Evolutionary conservation across 208 protist species (phyloP), one percentile per base, ranked within the genome.

Genomic region (Sergeia podlipaevii): DNA sequence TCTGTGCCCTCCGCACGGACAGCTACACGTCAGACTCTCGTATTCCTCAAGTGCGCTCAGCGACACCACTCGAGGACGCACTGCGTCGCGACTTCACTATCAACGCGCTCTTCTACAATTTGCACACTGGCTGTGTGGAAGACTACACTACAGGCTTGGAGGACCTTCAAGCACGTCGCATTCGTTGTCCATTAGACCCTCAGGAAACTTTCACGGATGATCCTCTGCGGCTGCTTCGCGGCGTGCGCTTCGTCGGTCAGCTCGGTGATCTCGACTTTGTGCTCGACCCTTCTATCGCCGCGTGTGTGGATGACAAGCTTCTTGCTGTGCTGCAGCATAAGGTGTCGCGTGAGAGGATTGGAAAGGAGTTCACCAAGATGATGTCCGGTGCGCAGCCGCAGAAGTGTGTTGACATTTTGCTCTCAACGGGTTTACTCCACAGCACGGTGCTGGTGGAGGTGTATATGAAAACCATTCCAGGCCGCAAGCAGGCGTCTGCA

Each of bases 71-170:
- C n/a, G 84, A 99, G 56, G 98, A 99, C 70, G 96, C 97, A 2
- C 47, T 83, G 23, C 67, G 98, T 15, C 79, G 98, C 23, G 98
- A 99, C 74, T 97, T 99, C 56, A 99, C 97, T n/a, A 95, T 99
- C 29, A 99, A 99, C 74, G 66, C 96, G 15, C 79, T 99, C 4
- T 99, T 99, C 63, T 99, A 98, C 59, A 99, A 99, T 67, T 75
- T 99, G n/a, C 85, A 98, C 66, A 95, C 70, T 7, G 69, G 71
- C 20, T 60, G 62, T 21, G 80, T 99, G 29, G 97, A 99, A 67
- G 97, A 99, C 76, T 98, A 94, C 47, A 98, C 91, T 2, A 85
- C 73, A 7, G 96, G 94, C 10, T 55, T 97, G 13, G 70, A 81
- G 10, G 97, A 99, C 66, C 52, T 99, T 32, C 62, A 77, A 6